Conservation (phyloP, 139 green algal species). For the Coelastrella sp. region DNA sequence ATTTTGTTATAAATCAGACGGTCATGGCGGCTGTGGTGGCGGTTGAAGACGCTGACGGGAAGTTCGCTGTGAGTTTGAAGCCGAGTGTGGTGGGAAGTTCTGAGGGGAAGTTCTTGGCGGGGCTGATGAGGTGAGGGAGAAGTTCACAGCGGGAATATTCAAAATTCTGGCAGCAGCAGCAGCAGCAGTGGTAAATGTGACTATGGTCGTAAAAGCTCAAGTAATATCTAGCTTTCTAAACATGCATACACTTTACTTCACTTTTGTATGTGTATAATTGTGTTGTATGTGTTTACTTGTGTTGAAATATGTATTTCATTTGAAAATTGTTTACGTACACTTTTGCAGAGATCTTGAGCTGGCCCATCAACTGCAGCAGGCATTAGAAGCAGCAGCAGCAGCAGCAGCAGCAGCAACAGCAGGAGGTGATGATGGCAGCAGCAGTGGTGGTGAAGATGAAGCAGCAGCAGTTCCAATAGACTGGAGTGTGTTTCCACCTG, state of each 20-base stretch:
- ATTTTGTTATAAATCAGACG: conserved; percentile 80
- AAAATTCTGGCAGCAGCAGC: background rate
- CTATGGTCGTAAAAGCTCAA: too few relatives aligned
- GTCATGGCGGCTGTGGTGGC: conserved; percentile 67
- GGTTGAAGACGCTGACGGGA: background rate
- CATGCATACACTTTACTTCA: too few relatives aligned
- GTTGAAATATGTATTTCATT: too few relatives aligned
- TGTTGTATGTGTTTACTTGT: too few relatives aligned
- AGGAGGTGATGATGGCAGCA: background rate
- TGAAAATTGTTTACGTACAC: too few relatives aligned
- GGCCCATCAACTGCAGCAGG: conserved; percentile 49
- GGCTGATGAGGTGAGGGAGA: conserved; percentile 49
- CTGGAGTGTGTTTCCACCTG: background rate
- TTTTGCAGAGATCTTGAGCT: conserved; percentile 65
- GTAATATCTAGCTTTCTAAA: too few relatives aligned
- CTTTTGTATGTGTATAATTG: too few relatives aligned
- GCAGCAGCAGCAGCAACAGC: too few relatives aligned
- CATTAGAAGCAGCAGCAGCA: conserved; percentile 43
- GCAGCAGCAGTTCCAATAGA: background rate
- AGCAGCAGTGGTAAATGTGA: too few relatives aligned
- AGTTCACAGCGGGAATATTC: background rate
- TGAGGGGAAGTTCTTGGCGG: conserved; percentile 38
- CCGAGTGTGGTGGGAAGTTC: conserved; percentile 29
- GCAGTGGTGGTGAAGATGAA: background rate
- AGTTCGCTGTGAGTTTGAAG: conserved; percentile 44